Conservation (phyloP, 73 alveolate genomes). For the Paramecium pentaurelia region DNA sequence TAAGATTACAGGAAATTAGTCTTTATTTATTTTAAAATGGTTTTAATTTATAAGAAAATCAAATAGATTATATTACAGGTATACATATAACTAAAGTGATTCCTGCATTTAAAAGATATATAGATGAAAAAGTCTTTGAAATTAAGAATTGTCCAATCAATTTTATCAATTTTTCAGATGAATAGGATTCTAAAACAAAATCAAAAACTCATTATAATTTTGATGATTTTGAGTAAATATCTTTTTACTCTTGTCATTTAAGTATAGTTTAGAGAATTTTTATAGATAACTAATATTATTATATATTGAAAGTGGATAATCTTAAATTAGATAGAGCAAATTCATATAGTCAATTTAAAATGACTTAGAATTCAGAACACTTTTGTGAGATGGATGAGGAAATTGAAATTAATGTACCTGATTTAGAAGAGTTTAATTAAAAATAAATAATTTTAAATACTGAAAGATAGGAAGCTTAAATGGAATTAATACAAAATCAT, state of each 20-base stretch:
- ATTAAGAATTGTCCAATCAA: background rate
- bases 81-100: background rate
- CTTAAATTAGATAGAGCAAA: background rate
- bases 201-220: background rate
- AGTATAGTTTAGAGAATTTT: background rate
- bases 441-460: background rate
- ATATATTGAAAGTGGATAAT: background rate
- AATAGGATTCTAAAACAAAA: background rate
- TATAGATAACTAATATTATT: background rate
- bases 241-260: background rate
- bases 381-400: conserved; percentile 12
- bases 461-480: background rate
- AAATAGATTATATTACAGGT: background rate
- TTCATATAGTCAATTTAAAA: background rate
- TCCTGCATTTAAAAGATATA: background rate
- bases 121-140: background rate
- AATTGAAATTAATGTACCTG: background rate
- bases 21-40: background rate
- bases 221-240: background rate
- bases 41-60: background rate
- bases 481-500: background rate
- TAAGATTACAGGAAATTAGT: background rate
- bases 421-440: background rate
- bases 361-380: background rate
- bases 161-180: background rate